Evolutionary conservation across 768 basidiomycete species (phyloP), one percentile per base, ranked within the genome.

Genomic region (Kwoniella shandongensis): DNA sequence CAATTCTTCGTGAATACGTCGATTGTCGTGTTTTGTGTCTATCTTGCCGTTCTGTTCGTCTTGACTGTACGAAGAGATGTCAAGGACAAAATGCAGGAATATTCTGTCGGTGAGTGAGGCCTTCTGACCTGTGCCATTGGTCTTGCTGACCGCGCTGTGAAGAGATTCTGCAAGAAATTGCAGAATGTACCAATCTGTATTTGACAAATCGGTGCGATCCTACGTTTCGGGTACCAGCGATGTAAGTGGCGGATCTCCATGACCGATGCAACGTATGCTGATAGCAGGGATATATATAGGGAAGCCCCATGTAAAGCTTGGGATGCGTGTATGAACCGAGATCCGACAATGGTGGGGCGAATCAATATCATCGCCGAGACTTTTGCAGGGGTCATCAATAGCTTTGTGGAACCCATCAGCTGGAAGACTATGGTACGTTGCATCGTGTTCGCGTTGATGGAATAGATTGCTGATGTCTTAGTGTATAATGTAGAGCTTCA

Each of bases 321-420:
- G 94, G 89, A 94, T 71, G 83, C 84, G 4, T 97, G 92, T 74
- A 94, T 96, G 93, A 86, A 88, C 77, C 86, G 89, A 57, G 93
- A 97, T 80, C 91, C 93, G 52, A 85, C 86, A 18, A 85, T 87
- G 38, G 84, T 93, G 39, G 91, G 91, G 1, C 88, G 91, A 56
- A 89, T 91, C 57, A 86, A 84, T 67, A 87, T 99, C 63, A 86
- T 88, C 41, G 92, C 93, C 55, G 91, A 97, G 80, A 85, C 96
- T 55, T 86, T 98, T 76, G 94, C 91, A 50, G 93, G 96, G 72
- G 88, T 97, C 41, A 86, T 97, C 63, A 96, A 97, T 74, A 86
- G 90, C 1, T 99, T 99, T 72, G 89, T 98, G 13, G 94, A 99
- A 72, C 88, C 88, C 46, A 93, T 99, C 78, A 91, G 88, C 75